Base-by-base conservation (phyloP, 176 grass and related monocot genomes). In the Pontederia crassipes region DNA sequence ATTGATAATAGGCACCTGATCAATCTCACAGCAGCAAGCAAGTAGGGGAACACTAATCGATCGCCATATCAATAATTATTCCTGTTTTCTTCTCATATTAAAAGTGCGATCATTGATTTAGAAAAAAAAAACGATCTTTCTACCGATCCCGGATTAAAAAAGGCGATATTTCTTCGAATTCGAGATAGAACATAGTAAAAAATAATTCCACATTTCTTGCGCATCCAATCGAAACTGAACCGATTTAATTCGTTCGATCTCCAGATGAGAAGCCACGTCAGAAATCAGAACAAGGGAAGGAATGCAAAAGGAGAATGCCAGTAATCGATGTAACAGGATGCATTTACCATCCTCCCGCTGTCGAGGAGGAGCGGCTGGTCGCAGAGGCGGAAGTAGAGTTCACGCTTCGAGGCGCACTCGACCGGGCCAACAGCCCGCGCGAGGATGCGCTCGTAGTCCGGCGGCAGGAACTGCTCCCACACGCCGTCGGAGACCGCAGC, bases 301-400 rank as follows among this genome's bases (percentile, higher is more conserved):
- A 58, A 24, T 26, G 29, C 27, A 13, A 13, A 16, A 5, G 13
- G 26, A 32, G 10, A n/a, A 10, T 0, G 32, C n/a, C n/a, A 17
- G 3, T 4, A 16, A 46, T 6, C n/a, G 35, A 62, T 46, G 28
- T 15, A 16, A 16, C 16, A n/a, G n/a, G n/a, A 35, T 3, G 15
- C 10, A 46, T 14, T 14, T 70, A 78, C 75, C 66, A 63, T 78
- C 12, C 47, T 54, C 32, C 67, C 67, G 15, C n/a, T 66, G 29
- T 78, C 75, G 46, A 78, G 28, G n/a, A 53, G 54, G 27, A 78
- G 47, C 28, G 57, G 16, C 35, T 57, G 47, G 28, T 64, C 45
- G 67, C 45, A 65, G 57, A 78, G 75, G 40, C 54, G 48, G 66
- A 71, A 55, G 57, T 62, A 71, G 48, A 78, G 58, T 5, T 78